Evolutionary conservation across 2,329 filamentous ascomycete species (phyloP), one percentile per base, ranked within the genome.

Genomic region (Shiraia bambusicola): DNA sequence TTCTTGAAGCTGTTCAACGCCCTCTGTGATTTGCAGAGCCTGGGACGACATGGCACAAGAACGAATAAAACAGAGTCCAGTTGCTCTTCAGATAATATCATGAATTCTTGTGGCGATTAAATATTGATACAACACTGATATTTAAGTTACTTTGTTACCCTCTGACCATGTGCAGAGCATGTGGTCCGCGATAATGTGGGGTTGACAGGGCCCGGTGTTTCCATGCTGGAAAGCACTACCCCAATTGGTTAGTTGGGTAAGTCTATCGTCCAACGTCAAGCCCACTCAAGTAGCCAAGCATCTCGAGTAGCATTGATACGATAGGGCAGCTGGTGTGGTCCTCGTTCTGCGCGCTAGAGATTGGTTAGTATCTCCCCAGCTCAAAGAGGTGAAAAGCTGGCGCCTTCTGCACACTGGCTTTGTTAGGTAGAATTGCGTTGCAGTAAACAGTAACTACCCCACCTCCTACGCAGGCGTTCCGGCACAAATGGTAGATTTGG

Each of bases 391-490:
- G 12, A 35, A n/a, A 27, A 17, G 6, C 19, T 4, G 12, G 24
- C 28, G 16, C 13, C 19, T 42, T 26, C 41, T 19, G 31, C 39
- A 42, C 36, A 11, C 15, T 13, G 24, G 7, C 17, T 5, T 34
- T 29, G 33, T 14, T 13, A 15, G 28, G 10, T n/a, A 28, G 32
- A 30, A 16, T 34, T 53, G 52, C 81, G 80, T 59, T 80, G 79
- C 51, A 97, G 70, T 37, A 98, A 74, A 67, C 93, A 98, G 68
- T 97, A 94, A 38, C 82, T 77, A 13, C 90, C 93, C 89, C 91
- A 97, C 68, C 82, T 83, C 42, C 92, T 81, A 55, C 77, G 81
- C 51, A 82, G 84, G 45, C 76, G 77, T 29, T 82, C 76, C 0
- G 91, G 90, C 11, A 95, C 72, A 28, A 88, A 70, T 0, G 77